These are phyloP conservation scores for Wickerhamiella sorbophila DNA, from an alignment of 805 yeast genomes.

Conservation along the genomic window DNA sequence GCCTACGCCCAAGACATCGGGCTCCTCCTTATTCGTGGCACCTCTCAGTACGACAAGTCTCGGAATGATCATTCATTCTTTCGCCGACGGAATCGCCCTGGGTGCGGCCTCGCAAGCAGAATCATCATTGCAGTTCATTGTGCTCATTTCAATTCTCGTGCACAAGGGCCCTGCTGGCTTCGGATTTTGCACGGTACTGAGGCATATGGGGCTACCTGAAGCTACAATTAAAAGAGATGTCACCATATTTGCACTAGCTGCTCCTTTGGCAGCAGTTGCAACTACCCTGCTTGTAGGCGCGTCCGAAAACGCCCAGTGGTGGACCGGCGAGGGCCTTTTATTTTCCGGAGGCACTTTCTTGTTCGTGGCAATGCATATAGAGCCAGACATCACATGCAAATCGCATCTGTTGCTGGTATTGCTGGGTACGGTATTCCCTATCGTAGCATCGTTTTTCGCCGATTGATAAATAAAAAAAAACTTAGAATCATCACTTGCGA, in stretches of 20 bases:
- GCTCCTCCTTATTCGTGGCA: no score
- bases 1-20: neutral
- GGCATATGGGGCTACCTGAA: conserved; percentile 23
- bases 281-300: conserved; percentile 31
- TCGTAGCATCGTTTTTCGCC: conserved; percentile 13
- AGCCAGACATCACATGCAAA: conserved; percentile 4
- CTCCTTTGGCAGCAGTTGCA: conserved; percentile 45
- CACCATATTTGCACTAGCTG: conserved; percentile 39
- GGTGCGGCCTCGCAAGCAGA: conserved; percentile 41
- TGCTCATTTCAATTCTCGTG: conserved; percentile 46
- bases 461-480: conserved; percentile 2
- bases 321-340: conserved; percentile 38
- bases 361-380: conserved; percentile 54
- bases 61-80: conserved; percentile 51
- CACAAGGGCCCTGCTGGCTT: conserved; percentile 69
- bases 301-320: conserved; percentile 17
- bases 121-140: conserved; percentile 28
- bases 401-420: conserved; percentile 4
- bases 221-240: conserved; percentile 33
- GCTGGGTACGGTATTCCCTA: conserved; percentile 13
- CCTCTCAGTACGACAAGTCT: conserved; percentile 35
- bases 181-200: conserved; percentile 44
- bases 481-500: conserved; percentile 5
- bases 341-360: conserved; percentile 63
- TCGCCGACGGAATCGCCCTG: conserved; percentile 60